These are phyloP conservation scores for Trichaptum fuscoviolaceum DNA, from an alignment of 768 basidiomycete species.

Conservation along the genomic window DNA sequence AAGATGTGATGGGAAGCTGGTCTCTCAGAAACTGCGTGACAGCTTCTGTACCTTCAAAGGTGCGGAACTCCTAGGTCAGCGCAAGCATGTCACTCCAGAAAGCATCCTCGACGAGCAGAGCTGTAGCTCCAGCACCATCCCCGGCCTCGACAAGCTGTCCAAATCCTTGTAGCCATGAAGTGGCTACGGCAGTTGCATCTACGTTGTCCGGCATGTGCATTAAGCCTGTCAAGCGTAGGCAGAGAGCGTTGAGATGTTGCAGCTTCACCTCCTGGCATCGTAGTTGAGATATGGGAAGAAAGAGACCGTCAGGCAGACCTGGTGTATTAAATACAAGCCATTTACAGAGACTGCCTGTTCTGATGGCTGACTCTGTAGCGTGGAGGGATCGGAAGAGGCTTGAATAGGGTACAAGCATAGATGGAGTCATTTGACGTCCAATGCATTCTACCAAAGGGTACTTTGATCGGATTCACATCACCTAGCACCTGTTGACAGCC, in stretches of 20 bases:
- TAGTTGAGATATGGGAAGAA: neutral
- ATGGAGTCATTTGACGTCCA: neutral
- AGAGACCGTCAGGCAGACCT: neutral
- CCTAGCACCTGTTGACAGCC: neutral
- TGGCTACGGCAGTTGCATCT: slow-evolving; percentile 23
- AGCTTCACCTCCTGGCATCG: neutral
- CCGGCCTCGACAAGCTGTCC: slow-evolving; percentile 25
- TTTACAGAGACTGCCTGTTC: neutral
- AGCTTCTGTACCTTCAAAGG: slow-evolving; percentile 17
- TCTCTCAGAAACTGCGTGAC: slow-evolving; percentile 10
- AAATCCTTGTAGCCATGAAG: slow-evolving; percentile 27
- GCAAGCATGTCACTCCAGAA: slow-evolving; percentile 23
- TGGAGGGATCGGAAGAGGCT: neutral
- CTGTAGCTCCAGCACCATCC: slow-evolving; percentile 25
- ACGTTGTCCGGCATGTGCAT: slow-evolving; percentile 19
- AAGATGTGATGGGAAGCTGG: slow-evolving; percentile 25
- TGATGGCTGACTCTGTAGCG: neutral
- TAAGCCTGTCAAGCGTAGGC: slow-evolving; percentile 26
- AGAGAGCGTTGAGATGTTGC: slow-evolving; percentile 9
- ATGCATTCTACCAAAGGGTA: neutral
- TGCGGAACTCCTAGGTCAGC: slow-evolving; percentile 24
- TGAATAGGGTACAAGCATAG: neutral
- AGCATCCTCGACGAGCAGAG: slow-evolving; percentile 25
- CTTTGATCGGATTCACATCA: neutral
- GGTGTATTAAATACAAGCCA: neutral